Evolutionary conservation across 192 early-diverging fungal species (phyloP).

Genomic region (Coemansia erecta): DNA sequence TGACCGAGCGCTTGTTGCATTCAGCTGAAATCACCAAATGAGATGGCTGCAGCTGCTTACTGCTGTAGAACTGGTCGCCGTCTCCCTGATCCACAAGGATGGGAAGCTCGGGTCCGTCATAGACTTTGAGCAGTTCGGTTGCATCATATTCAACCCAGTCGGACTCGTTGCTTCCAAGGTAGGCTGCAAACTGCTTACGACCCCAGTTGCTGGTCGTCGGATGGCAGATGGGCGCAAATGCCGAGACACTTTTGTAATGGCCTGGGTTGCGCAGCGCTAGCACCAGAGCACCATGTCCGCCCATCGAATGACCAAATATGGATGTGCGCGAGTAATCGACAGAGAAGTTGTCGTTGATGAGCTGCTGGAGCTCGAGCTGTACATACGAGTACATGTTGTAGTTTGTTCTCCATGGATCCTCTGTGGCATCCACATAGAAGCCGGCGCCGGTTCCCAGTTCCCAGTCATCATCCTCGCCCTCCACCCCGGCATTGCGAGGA

Average conservation of each 20-base stretch:
- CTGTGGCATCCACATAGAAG: constrained; percentile 76
- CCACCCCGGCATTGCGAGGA: constrained; percentile 67
- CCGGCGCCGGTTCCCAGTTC: constrained; percentile 55
- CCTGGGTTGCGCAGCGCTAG: constrained; percentile 70
- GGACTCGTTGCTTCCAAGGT: constrained; percentile 61
- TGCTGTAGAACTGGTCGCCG: constrained; percentile 64
- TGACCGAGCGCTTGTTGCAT: constrained; percentile 34
- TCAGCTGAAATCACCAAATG: constrained; percentile 56
- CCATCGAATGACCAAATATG: constrained; percentile 76
- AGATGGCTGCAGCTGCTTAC: constrained; percentile 63
- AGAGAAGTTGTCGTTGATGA: constrained; percentile 57
- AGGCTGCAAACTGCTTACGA: constrained; percentile 71
- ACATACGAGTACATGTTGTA: constrained; percentile 88
- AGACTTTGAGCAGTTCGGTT: constrained; percentile 61
- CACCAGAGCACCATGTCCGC: constrained; percentile 86
- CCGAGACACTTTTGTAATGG: constrained; percentile 71
- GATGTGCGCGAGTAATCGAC: constrained; percentile 64
- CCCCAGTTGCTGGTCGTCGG: constrained; percentile 75
- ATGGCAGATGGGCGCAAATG: constrained; percentile 81
- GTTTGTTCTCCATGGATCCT: constrained; percentile 67
- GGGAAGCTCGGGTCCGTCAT: constrained; percentile 38
- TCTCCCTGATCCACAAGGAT: constrained; percentile 65
- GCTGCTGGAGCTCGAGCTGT: constrained; percentile 65
- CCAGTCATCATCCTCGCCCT: constrained; percentile 69
- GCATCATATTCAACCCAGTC: constrained; percentile 75